Percentiles rank a stretch among this genome's conserved stretches.
phyloP scores from a whole-genome alignment of 805 yeast genomes.

The Candida arabinofermentans region DNA sequence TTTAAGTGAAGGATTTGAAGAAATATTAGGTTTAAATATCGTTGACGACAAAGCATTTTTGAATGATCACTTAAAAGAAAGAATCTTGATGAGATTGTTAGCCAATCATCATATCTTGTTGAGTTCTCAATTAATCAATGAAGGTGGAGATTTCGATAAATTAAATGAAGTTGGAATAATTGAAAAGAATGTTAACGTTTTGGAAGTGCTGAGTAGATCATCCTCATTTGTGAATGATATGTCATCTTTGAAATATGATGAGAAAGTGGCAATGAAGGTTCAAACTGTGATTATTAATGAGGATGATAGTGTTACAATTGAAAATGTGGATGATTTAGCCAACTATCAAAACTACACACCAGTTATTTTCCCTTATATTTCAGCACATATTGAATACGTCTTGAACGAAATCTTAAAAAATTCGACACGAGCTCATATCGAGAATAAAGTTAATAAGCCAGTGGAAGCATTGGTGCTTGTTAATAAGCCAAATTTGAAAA shows the following conservation, averaged over 20 bases:
- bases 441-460: slow-evolving; percentile 47
- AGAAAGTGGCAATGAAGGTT: slow-evolving; percentile 55
- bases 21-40: slow-evolving; percentile 39
- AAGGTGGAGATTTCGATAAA: slow-evolving; percentile 33
- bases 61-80: slow-evolving; percentile 72
- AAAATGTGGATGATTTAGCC: slow-evolving; percentile 32
- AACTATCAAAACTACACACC: slow-evolving; percentile 11
- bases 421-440: slow-evolving; percentile 84
- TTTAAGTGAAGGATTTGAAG: slow-evolving; percentile 73
- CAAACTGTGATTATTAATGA: slow-evolving; percentile 34
- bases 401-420: slow-evolving; percentile 84
- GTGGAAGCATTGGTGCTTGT: slow-evolving; percentile 44
- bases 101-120: slow-evolving; percentile 81
- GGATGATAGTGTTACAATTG: slow-evolving; percentile 28
- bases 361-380: slow-evolving; percentile 73
- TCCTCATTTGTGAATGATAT: slow-evolving; percentile 78
- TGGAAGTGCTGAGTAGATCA: slow-evolving; percentile 58
- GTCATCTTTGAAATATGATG: slow-evolving; percentile 79
- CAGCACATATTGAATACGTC: slow-evolving; percentile 83
- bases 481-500: slow-evolving; percentile 23
- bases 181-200: slow-evolving; percentile 61
- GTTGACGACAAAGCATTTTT: slow-evolving; percentile 43
- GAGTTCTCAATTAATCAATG: slow-evolving; percentile 39
- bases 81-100: slow-evolving; percentile 81
- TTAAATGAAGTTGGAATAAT: slow-evolving; percentile 57